Base-by-base conservation (phyloP, 148 eudicot species). In the Linanthus parryae region DNA sequence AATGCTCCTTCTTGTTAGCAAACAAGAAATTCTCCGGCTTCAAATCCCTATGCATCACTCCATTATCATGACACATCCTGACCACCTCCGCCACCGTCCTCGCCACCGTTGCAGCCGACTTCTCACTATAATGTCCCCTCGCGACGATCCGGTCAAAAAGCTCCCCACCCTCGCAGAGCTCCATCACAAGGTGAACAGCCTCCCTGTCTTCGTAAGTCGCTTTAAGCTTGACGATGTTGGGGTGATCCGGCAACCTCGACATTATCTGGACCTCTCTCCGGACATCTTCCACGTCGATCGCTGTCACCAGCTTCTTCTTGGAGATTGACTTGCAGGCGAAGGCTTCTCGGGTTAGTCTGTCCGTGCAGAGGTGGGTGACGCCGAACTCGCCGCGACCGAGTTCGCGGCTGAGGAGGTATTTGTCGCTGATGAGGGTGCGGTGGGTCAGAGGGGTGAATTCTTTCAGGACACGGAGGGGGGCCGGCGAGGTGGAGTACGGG, bases 21-120 rank as follows among this genome's bases (percentile, higher is more conserved):
- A 88, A 88, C 68, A 88, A 69, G 62, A 88, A 88, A 62, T 88
- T 88, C 78, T 88, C 96, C 13, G 96, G 96, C 57, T 88, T 88
- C 60, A 88, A 64, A 47, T 88, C 96, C 17, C 96, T 63, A 58
- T 88, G 96, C 68, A 88, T 78, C 4, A 88, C 96, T 6, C 96
- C 96, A 62, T 81, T 76, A 39, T 74, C 73, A 42, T 88, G 92
- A 16, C 96, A 88, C 80, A 86, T 78, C 67, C 69, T 79, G 5
- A 86, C 82, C 8, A 88, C 96, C 41, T 88, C 91, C 7, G 83
- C 96, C 5, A 88, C 61, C 15, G 96, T 88, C 18, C 58, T 67
- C n/a, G 77, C 80, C 34, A 88, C 83, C 7, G 68, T 67, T 2
- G 92, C 96, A 1, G 96, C 96, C 2, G 96, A 91, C 6, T 92